A percentile compares a stretch with the other conserved stretches of the same genome.
phyloP scores from a whole-genome alignment of 2,329 filamentous ascomycete species.

The Plectosphaerella sp. region DNA sequence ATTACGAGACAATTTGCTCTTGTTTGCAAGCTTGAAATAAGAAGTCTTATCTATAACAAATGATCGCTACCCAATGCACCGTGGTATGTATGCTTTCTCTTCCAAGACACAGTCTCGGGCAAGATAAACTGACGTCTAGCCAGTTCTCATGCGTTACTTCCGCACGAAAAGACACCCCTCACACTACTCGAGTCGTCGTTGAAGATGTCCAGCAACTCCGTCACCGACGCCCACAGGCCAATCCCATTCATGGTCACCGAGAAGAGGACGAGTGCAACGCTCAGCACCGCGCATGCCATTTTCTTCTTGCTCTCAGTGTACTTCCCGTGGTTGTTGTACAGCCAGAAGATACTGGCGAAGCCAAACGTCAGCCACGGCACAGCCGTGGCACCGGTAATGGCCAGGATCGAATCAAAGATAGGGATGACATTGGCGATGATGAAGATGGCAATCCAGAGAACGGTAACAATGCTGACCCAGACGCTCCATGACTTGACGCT shows the following conservation, averaged over 20 bases:
- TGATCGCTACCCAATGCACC: no score
- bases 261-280: conserved; percentile 22
- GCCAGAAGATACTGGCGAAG: conserved; percentile 27
- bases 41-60: no score
- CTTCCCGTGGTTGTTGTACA: conserved; percentile 27
- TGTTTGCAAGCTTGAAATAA: no score
- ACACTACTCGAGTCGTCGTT: conserved; percentile 18
- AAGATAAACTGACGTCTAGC: no score
- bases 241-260: conserved; percentile 29
- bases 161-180: conserved; percentile 25
- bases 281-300: conserved; percentile 21
- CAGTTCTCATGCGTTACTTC: conserved; percentile 19
- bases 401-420: conserved; percentile 30
- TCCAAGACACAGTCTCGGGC: no score
- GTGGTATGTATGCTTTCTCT: no score
- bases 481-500: conserved; percentile 26
- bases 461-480: conserved; percentile 25
- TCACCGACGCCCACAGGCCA: conserved; percentile 28
- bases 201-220: conserved; percentile 24
- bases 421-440: conserved; percentile 30
- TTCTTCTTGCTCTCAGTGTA: conserved; percentile 21
- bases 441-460: conserved; percentile 28
- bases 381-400: conserved; percentile 28
- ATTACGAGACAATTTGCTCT: no score
- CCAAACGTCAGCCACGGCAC: conserved; percentile 30